Evolutionary conservation across 1,284 basidiomycete species (phyloP).

Genomic region (Mycosarcoma mackinlayi): DNA sequence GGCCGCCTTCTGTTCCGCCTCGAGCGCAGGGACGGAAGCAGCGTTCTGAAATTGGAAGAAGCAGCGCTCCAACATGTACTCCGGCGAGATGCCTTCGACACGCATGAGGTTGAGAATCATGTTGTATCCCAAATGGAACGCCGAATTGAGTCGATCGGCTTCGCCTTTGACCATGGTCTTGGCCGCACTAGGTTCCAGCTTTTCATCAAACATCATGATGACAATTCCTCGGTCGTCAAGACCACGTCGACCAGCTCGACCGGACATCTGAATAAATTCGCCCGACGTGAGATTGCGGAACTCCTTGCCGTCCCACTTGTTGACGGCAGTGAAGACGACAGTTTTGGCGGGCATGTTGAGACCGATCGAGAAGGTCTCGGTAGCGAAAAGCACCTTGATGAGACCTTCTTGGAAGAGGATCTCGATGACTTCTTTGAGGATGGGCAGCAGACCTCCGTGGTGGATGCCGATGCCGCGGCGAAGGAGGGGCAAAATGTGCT

Average conservation of each 20-base stretch:
- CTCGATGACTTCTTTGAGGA: conserved; percentile 98
- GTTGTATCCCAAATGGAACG: conserved; percentile 98
- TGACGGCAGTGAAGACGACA: conserved; percentile 93
- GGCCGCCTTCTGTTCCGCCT: conserved; percentile 82
- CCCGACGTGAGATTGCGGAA: conserved; percentile 80
- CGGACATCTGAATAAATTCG: conserved; percentile 82
- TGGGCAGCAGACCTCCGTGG: conserved; percentile 95
- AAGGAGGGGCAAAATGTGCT: conserved; percentile 89
- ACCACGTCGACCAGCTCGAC: conserved; percentile 95
- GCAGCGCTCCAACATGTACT: conserved; percentile 97
- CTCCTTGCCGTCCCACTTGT: conserved; percentile 95
- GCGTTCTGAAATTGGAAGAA: conserved; percentile 99
- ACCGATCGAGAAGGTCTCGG: conserved; percentile 99
- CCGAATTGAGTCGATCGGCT: conserved; percentile 95
- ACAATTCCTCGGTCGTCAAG: conserved; percentile 98
- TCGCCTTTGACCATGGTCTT: conserved; percentile 99
- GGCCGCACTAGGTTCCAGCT: conserved; percentile 89
- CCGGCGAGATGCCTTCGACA: conserved; percentile 97
- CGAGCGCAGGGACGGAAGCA: conserved; percentile 85
- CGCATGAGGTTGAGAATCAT: conserved; percentile 99
- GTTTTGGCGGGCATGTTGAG: conserved; percentile 99
- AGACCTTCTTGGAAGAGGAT: conserved; percentile 99
- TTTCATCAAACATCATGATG: conserved; percentile 99
- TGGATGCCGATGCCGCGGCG: conserved; percentile 98
- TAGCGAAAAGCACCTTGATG: conserved; percentile 98